Conservation (phyloP, 2,329 filamentous ascomycete genomes). For the Ophiostoma quercus region DNA sequence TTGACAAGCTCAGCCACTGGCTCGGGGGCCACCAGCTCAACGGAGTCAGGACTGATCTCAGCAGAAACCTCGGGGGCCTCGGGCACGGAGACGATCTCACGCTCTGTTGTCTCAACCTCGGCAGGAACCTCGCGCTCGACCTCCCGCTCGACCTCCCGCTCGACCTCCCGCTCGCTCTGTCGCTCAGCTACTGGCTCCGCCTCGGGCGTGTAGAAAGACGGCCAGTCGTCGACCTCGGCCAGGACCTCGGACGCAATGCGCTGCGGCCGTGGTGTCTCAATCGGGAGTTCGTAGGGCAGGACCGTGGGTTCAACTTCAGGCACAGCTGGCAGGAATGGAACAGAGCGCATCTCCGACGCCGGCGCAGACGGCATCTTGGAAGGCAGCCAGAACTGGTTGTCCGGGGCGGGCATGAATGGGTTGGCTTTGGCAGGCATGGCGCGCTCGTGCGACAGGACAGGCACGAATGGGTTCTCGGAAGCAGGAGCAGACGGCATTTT, state of each 20-base stretch:
- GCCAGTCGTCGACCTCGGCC: not conserved
- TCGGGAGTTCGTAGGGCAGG: not conserved
- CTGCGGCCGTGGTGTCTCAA: constrained; percentile 11
- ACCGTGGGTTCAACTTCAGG: not conserved
- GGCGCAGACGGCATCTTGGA: constrained; percentile 9
- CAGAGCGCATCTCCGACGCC: not conserved
- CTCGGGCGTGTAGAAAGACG: constrained; percentile 6
- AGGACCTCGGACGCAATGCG: not conserved
- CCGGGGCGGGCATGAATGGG: not conserved
- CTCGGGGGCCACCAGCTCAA: not conserved
- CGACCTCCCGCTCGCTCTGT: not conserved
- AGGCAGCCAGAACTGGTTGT: not conserved
- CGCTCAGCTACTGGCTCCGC: not conserved
- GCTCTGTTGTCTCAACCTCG: not conserved
- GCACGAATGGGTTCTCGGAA: not conserved
- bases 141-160: not conserved
- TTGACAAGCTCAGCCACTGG: not conserved
- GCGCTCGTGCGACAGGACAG: not conserved
- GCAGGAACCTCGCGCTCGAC: not conserved
- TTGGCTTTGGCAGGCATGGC: not conserved
- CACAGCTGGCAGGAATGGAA: not conserved
- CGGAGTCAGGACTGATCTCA: not conserved
- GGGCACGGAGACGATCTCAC: not conserved
- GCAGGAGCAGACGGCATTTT: constrained; percentile 8
- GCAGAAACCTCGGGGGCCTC: not conserved